phyloP scores from a whole-genome alignment of 148 eudicot genomes.

The Dysphania ambrosioides region DNA sequence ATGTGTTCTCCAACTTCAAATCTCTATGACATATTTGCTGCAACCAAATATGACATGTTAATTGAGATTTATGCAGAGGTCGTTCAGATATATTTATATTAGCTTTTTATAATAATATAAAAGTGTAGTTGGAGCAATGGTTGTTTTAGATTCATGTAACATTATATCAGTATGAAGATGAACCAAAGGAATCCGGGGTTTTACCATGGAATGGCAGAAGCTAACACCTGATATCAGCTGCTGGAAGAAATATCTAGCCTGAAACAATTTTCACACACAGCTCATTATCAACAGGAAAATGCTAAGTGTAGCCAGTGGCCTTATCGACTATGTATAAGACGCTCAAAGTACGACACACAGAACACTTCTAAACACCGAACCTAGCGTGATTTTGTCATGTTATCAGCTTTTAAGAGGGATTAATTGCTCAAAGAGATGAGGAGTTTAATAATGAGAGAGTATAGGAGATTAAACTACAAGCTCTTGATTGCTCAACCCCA shows the following conservation, averaged over 20 bases:
- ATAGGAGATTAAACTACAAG: background rate
- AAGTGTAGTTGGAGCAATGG: too few relatives aligned
- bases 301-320: background rate
- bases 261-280: slow-evolving; percentile 11
- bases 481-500: background rate
- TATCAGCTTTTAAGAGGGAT: background rate
- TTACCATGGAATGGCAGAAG: slow-evolving; percentile 79
- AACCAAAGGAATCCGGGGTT: background rate
- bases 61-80: too few relatives aligned
- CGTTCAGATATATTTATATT: too few relatives aligned
- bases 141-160: too few relatives aligned
- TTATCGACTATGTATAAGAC: too few relatives aligned
- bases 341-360: too few relatives aligned
- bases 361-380: too few relatives aligned
- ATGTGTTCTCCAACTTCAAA: slow-evolving; percentile 72
- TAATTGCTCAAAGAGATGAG: background rate
- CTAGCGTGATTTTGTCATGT: background rate
- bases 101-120: too few relatives aligned
- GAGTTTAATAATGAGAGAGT: too few relatives aligned
- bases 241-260: slow-evolving; percentile 81
- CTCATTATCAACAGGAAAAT: background rate
- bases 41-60: slow-evolving; percentile 11
- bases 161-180: background rate
- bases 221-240: slow-evolving; percentile 79
- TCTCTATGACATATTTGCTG: slow-evolving; percentile 90